Percentiles rank a stretch among this genome's conserved stretches.
Conservation (phyloP, 78 protist genomes). For the Carpediemonas membranifera region DNA sequence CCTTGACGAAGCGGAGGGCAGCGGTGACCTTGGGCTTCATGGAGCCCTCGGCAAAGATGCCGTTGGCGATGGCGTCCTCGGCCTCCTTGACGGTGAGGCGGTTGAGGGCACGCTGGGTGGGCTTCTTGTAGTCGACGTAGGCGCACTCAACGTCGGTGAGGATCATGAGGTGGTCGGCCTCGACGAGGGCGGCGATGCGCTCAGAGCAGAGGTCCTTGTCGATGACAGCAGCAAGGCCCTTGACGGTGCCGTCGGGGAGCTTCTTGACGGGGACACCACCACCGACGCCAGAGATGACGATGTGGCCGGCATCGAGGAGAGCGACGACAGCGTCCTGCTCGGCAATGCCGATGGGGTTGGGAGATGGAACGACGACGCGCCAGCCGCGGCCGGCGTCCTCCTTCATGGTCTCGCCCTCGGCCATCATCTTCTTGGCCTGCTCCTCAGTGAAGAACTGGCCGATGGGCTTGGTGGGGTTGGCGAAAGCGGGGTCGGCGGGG, state of each 20-base stretch:
- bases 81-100: constrained; percentile 16
- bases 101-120: background rate
- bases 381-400: constrained; percentile 37
- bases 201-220: constrained; percentile 27
- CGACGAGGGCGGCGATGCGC: constrained; percentile 14
- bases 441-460: constrained; percentile 28
- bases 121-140: background rate
- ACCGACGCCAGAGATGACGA: constrained; percentile 29
- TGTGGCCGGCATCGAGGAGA: background rate
- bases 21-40: constrained; percentile 26
- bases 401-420: constrained; percentile 18
- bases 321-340: constrained; percentile 13
- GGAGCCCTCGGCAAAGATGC: constrained; percentile 19
- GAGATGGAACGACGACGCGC: constrained; percentile 29
- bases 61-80: background rate
- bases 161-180: constrained; percentile 18
- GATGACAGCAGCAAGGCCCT: constrained; percentile 27
- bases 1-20: constrained; percentile 1
- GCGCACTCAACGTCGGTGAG: constrained; percentile 17
- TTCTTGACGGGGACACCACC: constrained; percentile 42
- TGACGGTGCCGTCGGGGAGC: constrained; percentile 12
- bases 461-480: constrained; percentile 42
- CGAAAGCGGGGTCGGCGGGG: constrained; percentile 32
- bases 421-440: constrained; percentile 14
- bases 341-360: constrained; percentile 17